Base-by-base conservation (phyloP, 2,329 filamentous ascomycete genomes). In the Rutstroemia sp. region DNA sequence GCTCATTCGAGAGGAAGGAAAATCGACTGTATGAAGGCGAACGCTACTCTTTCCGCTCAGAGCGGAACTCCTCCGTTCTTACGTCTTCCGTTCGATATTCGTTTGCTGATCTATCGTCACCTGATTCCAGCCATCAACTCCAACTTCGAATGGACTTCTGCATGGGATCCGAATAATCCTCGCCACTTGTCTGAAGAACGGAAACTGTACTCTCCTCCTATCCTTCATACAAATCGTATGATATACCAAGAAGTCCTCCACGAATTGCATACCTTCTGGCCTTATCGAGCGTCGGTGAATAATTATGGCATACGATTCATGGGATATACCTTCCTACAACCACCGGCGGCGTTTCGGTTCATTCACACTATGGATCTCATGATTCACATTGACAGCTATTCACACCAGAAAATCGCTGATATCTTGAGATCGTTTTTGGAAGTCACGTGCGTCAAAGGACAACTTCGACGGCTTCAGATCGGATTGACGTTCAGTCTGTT, bases 331-430 rank as follows among this genome's bases (percentile, higher is more conserved):
- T 56, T 56, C 19, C 34, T 56, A 4, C 30, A 56, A 2, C 53
- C 53, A 37, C 53, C 53, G 10, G 19, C 53, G 8, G 47, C 53
- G 16, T 56, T 56, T 18, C 53, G 39, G 14, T 56, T 45, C 23
- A 37, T 56, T 23, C 53, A 56, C 19, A 56, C 53, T 25, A n/a
- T 56, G 39, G 53, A 56, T 25, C 47, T 56, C 19, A 51, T 46
- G 39, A 51, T 56, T 8, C 53, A 56, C n/a, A 56, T 56, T 46
- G 50, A 56, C 27, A 51, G 47, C n/a, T 56, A 51, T 19, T 56
- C 53, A 27, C 53, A 56, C 25, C 2, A 41, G 38, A 56, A 56
- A 27, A 51, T 51, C 51, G 53, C 53, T 6, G 50, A 51, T 8
- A 51, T 51, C n/a, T 19, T 56, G 7, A 56, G 46, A 8, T 56